Percentiles rank a stretch among this genome's conserved stretches.
These are phyloP conservation scores for Cryphonectria parasitica DNA, from an alignment of 2,329 filamentous ascomycete species.

Conservation along the genomic window DNA sequence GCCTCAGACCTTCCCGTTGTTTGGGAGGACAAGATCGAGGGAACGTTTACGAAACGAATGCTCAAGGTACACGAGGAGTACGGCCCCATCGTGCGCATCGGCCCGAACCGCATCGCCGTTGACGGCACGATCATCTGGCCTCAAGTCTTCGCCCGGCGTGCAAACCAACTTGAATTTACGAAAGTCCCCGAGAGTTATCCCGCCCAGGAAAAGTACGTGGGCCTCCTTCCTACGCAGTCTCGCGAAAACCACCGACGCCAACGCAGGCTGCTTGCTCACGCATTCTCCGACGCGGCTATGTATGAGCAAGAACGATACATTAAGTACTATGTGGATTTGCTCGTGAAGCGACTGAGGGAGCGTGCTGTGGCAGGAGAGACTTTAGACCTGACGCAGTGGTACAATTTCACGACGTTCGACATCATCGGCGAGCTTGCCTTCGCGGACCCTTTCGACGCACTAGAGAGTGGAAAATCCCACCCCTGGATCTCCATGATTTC, in stretches of 20 bases:
- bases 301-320: slow-evolving; percentile 15
- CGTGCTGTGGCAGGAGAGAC: slow-evolving; percentile 24
- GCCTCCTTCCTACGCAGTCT: slow-evolving; percentile 1
- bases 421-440: slow-evolving; percentile 43
- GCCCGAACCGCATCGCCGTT: slow-evolving; percentile 14
- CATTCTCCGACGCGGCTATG: slow-evolving; percentile 14
- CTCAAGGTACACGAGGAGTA: slow-evolving; percentile 15
- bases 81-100: slow-evolving; percentile 20
- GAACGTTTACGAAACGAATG: slow-evolving; percentile 13
- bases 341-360: slow-evolving; percentile 21
- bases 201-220: not conserved
- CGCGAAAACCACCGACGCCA: slow-evolving; percentile 16
- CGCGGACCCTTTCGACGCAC: slow-evolving; percentile 45
- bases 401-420: slow-evolving; percentile 42
- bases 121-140: slow-evolving; percentile 13
- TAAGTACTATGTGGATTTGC: slow-evolving; percentile 1
- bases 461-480: slow-evolving; percentile 35
- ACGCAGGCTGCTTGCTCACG: slow-evolving; percentile 14
- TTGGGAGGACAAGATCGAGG: slow-evolving; percentile 31
- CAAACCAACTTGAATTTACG: slow-evolving; percentile 8
- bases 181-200: slow-evolving; percentile 11
- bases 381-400: slow-evolving; percentile 40
- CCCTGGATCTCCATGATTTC: slow-evolving; percentile 34
- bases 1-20: slow-evolving; percentile 31
- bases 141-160: slow-evolving; percentile 12